phyloP scores from a whole-genome alignment of 306 rosid genomes.

The Sicyos baderoa region DNA sequence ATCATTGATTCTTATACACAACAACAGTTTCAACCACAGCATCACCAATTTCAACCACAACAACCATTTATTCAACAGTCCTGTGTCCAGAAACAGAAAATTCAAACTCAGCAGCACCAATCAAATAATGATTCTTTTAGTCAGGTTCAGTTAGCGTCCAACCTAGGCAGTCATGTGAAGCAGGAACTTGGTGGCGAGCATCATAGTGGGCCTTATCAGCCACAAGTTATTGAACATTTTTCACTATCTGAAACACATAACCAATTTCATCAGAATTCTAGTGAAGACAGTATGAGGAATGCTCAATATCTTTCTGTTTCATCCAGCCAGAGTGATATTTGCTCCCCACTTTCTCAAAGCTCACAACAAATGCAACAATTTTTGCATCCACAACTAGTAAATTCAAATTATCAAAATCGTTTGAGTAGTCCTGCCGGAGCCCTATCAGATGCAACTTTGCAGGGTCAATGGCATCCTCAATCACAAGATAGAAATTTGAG shows the following conservation, averaged over 20 bases:
- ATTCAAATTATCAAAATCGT: conserved; percentile 57
- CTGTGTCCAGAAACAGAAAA: conserved; percentile 45
- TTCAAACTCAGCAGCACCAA: conserved; percentile 54
- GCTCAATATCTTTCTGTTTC: conserved; percentile 49
- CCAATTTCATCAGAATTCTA: conserved; percentile 60
- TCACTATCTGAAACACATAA: conserved; percentile 56
- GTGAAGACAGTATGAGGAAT: conserved; percentile 47
- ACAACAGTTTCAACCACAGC: conserved; percentile 53
- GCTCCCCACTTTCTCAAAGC: conserved; percentile 47
- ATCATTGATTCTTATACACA: conserved; percentile 51
- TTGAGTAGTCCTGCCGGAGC: conserved; percentile 58
- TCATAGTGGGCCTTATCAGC: conserved; percentile 46
- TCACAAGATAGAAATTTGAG: conserved; percentile 32
- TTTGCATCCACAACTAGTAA: conserved; percentile 40
- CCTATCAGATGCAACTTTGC: conserved; percentile 45
- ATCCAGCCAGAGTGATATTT: conserved; percentile 46
- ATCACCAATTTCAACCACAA: conserved; percentile 68
- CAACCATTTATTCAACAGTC: conserved; percentile 49
- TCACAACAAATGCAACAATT: conserved; percentile 55
- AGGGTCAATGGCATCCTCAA: conserved; percentile 42
- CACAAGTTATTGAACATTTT: conserved; percentile 54
- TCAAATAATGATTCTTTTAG: conserved; percentile 45
- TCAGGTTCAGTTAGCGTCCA: conserved; percentile 56
- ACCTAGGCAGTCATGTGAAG: conserved; percentile 50
- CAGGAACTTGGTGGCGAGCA: conserved; percentile 57